Conservation (phyloP, 129 eudicot genomes). For the Smallanthus sonchifolius region DNA sequence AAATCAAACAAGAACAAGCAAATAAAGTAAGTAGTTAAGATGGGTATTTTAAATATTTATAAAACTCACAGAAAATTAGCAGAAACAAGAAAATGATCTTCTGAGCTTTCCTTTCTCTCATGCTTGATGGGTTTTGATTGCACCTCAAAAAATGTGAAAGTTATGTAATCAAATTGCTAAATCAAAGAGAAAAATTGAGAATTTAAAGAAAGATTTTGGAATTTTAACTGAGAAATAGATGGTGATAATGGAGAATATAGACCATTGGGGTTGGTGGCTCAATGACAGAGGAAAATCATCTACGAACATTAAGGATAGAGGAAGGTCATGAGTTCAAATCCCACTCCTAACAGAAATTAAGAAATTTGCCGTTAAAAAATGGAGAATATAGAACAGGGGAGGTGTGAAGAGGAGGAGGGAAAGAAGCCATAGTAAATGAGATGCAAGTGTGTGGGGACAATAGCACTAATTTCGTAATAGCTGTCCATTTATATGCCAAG, state of each 20-base stretch:
- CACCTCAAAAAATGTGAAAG: not conserved
- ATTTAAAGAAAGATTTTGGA: conserved; percentile 17
- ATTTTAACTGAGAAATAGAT: conserved; percentile 16
- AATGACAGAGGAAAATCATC: no score
- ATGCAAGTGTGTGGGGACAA: conserved; percentile 67
- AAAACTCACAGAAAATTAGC: conserved; percentile 57
- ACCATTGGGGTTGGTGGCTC: no score
- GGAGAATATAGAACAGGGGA: conserved; percentile 33
- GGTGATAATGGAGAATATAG: conserved; percentile 23
- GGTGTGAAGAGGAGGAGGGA: conserved; percentile 25
- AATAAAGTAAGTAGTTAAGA: conserved; percentile 10
- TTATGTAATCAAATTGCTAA: not conserved
- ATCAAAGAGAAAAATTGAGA: not conserved
- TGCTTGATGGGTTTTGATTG: conserved; percentile 33
- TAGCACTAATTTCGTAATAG: conserved; percentile 47
- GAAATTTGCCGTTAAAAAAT: no score
- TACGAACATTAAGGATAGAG: no score
- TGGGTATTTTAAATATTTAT: not conserved
- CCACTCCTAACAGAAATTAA: no score
- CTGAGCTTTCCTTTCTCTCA: conserved; percentile 50
- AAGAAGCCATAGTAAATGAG: conserved; percentile 76
- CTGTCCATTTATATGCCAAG: conserved; percentile 46
- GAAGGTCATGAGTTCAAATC: no score
- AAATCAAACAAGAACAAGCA: conserved; percentile 31
- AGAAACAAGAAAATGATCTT: conserved; percentile 41